phyloP scores from a whole-genome alignment of 2,329 filamentous ascomycete genomes.

The Claviceps sorghi region DNA sequence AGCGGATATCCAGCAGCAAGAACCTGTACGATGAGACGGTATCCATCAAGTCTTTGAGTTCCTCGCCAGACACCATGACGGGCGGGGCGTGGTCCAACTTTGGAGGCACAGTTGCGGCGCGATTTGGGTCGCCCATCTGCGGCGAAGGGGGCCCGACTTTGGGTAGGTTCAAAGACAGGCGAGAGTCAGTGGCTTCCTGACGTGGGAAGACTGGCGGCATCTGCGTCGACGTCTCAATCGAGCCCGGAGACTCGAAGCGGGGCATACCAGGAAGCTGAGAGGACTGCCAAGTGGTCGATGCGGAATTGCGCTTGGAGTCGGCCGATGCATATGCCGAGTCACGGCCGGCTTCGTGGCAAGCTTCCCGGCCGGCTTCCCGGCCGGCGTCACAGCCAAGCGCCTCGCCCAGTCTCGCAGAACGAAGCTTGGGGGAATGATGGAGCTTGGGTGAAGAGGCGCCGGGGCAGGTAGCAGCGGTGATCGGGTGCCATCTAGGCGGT shows the following conservation, averaged over 20 bases:
- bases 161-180: conserved; percentile 38
- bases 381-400: too few species aligned
- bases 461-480: conserved; percentile 27
- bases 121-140: conserved; percentile 12
- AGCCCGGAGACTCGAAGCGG: conserved; percentile 25
- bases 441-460: conserved; percentile 19
- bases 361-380: too few species aligned
- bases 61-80: conserved; percentile 36
- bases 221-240: conserved; percentile 14
- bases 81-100: conserved; percentile 31
- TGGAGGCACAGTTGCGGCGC: conserved; percentile 39
- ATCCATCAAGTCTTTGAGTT: conserved; percentile 43
- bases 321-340: conserved; percentile 41
- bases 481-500: conserved; percentile 33
- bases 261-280: conserved; percentile 26
- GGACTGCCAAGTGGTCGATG: conserved; percentile 28
- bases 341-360: conserved; percentile 29
- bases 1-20: conserved; percentile 72
- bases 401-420: conserved; percentile 23
- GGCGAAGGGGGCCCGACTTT: conserved; percentile 25
- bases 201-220: conserved; percentile 21
- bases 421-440: conserved; percentile 10
- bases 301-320: conserved; percentile 39
- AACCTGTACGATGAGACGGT: conserved; percentile 26
- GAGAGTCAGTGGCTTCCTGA: conserved; percentile 36